phyloP scores from a whole-genome alignment of 1,284 basidiomycete genomes.

The Trichosporon asahii region DNA sequence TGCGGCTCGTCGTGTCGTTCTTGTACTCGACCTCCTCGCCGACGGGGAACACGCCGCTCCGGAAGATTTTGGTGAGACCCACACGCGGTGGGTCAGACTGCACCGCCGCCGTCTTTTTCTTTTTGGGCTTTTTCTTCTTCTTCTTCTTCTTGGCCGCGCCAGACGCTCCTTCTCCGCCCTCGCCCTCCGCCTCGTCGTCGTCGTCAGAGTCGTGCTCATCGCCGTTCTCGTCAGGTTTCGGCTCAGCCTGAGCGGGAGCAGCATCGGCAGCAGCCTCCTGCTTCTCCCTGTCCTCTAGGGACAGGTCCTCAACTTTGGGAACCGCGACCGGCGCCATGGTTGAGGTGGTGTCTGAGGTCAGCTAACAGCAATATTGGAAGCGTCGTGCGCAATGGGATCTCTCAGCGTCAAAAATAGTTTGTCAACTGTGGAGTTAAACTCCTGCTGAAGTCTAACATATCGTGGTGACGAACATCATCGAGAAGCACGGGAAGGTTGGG shows the following conservation, averaged over 20 bases:
- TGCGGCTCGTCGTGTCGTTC: conserved; percentile 81
- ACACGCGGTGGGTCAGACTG: conserved; percentile 94
- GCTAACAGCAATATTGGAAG: background rate
- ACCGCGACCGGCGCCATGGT: conserved; percentile 39
- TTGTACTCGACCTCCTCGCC: conserved; percentile 91
- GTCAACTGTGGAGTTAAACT: conserved; percentile 35
- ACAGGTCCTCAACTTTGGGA: conserved; percentile 34
- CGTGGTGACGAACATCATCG: conserved; percentile 32
- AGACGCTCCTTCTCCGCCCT: conserved; percentile 39
- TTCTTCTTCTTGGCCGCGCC: conserved; percentile 67
- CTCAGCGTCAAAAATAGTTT: conserved; percentile 32
- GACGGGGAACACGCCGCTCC: conserved; percentile 78
- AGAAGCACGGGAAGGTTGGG: conserved; percentile 4
- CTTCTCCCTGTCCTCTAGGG: conserved; percentile 31
- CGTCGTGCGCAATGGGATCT: conserved; percentile 6
- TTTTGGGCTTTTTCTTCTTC: conserved; percentile 91
- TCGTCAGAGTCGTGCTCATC: conserved; percentile 21
- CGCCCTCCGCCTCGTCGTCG: conserved; percentile 46
- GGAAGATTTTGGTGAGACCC: conserved; percentile 84
- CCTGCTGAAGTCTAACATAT: conserved; percentile 48
- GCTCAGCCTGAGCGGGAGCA: conserved; percentile 17
- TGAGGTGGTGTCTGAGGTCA: conserved; percentile 10
- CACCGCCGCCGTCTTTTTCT: conserved; percentile 60
- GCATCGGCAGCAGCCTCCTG: conserved; percentile 38
- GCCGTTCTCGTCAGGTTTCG: conserved; percentile 25